Conservation (phyloP, 139 green algal genomes). For the Chlorella sp. region DNA sequence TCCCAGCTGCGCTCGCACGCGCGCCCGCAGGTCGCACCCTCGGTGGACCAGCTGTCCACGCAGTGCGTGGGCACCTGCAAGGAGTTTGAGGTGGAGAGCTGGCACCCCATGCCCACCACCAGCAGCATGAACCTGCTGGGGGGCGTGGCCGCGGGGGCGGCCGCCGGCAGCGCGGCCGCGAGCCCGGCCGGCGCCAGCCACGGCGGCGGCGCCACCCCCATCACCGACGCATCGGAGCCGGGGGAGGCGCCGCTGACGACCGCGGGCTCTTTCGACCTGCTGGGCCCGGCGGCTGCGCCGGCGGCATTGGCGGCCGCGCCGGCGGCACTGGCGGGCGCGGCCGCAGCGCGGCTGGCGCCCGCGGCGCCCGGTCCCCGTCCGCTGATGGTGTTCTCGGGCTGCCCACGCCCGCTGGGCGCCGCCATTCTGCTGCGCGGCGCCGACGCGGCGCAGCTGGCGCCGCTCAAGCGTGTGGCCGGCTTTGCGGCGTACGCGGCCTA, state of each 20-base stretch:
- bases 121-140: too few species aligned
- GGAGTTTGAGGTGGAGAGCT: constrained; percentile 64
- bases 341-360: not conserved
- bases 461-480: constrained; percentile 46
- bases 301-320: not conserved
- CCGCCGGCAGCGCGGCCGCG: not conserved
- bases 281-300: not conserved
- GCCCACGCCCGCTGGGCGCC: constrained; percentile 60
- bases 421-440: constrained; percentile 72
- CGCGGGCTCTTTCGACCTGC: not conserved
- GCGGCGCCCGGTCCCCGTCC: not conserved
- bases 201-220: not conserved
- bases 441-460: constrained; percentile 39
- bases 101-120: too few species aligned
- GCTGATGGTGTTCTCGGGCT: constrained; percentile 85
- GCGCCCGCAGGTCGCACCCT: constrained; percentile 46
- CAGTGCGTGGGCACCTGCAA: constrained; percentile 57
- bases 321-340: not conserved
- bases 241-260: not conserved
- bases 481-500: constrained; percentile 77
- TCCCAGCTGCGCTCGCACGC: not conserved
- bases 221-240: not conserved
- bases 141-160: not conserved
- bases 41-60: constrained; percentile 52
- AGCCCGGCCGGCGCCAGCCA: not conserved